Conservation (phyloP, 345 rosid genomes). For the Heritiera fomes region DNA sequence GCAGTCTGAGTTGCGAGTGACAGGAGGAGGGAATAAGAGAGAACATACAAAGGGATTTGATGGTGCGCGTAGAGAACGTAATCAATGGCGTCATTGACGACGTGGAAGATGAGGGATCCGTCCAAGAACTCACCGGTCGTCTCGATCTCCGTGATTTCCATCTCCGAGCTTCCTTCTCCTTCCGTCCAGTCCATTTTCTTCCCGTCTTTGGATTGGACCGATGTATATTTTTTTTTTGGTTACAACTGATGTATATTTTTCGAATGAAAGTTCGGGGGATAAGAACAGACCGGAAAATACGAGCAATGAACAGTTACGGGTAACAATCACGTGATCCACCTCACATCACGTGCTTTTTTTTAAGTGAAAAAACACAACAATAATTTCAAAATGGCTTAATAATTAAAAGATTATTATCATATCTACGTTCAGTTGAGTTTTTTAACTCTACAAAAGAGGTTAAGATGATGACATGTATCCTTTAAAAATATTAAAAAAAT, state of each 20-base stretch:
- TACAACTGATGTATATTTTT: neutral
- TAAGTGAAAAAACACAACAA: no score
- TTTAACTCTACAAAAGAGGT: no score
- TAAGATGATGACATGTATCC: no score
- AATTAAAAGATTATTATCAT: no score
- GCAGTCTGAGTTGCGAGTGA: neutral
- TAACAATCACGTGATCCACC: neutral
- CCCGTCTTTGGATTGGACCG: neutral
- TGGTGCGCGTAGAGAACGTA: slow-evolving; percentile 93
- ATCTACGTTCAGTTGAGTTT: no score
- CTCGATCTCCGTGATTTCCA: slow-evolving; percentile 46
- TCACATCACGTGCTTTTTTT: neutral
- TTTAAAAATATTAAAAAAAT: no score
- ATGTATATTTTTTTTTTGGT: neutral
- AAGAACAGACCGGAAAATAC: neutral
- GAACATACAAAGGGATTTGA: slow-evolving; percentile 85
- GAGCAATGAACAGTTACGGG: neutral
- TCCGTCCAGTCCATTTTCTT: slow-evolving; percentile 32
- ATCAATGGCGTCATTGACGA: slow-evolving; percentile 61
- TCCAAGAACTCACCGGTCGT: slow-evolving; percentile 48
- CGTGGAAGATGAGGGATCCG: slow-evolving; percentile 55
- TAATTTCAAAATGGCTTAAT: no score
- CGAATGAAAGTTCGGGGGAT: slow-evolving; percentile 19
- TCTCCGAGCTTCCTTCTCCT: slow-evolving; percentile 44
- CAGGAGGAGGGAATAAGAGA: slow-evolving; percentile 10